Evolutionary conservation across 495 filamentous ascomycete species (phyloP).

Genomic region (Neurospora sp.): DNA sequence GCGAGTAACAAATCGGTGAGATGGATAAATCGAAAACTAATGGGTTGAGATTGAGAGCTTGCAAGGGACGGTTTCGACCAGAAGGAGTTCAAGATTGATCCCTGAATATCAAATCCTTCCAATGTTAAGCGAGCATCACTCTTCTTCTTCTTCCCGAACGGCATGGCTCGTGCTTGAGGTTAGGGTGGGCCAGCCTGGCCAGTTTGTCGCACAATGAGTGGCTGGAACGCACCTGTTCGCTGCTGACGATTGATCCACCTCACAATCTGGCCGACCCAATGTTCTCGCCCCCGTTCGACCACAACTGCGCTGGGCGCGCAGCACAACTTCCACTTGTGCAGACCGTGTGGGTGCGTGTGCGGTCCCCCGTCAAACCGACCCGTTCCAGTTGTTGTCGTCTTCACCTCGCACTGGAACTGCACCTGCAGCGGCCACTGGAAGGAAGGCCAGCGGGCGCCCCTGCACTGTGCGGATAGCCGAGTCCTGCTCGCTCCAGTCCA

Average conservation of each 20-base stretch:
- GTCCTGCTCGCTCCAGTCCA: constrained; percentile 1
- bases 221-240: background rate
- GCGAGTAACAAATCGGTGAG: background rate
- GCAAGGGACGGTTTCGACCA: background rate
- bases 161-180: background rate
- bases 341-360: background rate
- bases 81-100: background rate
- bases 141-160: background rate
- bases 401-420: background rate
- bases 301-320: background rate
- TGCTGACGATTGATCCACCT: background rate
- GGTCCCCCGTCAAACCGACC: background rate
- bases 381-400: background rate
- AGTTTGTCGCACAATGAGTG: background rate
- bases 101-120: background rate
- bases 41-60: background rate
- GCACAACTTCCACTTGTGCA: background rate
- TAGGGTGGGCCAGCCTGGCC: background rate
- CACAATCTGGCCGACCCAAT: background rate
- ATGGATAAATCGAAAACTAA: background rate
- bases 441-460: background rate
- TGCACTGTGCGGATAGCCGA: background rate
- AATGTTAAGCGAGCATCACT: background rate
- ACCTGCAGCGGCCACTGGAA: background rate
- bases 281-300: background rate